phyloP scores from a whole-genome alignment of 768 basidiomycete species.

The Leccinum broughii region DNA sequence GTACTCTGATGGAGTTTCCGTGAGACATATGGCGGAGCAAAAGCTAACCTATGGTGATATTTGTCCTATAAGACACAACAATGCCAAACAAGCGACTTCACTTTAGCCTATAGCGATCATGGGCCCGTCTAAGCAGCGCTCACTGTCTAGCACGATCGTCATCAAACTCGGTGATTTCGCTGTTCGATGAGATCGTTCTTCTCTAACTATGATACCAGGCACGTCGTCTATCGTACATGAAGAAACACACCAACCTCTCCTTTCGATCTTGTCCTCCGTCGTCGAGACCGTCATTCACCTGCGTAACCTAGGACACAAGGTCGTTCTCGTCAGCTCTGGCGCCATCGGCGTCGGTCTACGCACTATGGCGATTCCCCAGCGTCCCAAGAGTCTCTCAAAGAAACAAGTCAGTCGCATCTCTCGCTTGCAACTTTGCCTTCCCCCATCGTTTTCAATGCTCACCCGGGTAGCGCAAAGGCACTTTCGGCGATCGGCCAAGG shows the following conservation, averaged over 20 bases:
- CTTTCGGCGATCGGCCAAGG: constrained; percentile 97
- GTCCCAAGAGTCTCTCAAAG: constrained; percentile 82
- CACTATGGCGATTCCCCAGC: constrained; percentile 79
- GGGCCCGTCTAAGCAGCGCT: constrained; percentile 26
- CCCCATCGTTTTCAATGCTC: constrained; percentile 9
- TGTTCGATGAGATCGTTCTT: background rate
- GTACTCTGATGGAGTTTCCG: constrained; percentile 76
- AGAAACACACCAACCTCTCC: constrained; percentile 85
- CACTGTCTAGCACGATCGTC: constrained; percentile 64
- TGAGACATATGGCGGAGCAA: constrained; percentile 55
- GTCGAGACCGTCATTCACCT: constrained; percentile 89
- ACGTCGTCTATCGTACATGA: constrained; percentile 98
- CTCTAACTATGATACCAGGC: constrained; percentile 41
- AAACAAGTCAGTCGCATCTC: constrained; percentile 71
- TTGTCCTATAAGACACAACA: constrained; percentile 16
- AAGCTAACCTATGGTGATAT: constrained; percentile 7
- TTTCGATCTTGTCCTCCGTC: constrained; percentile 87
- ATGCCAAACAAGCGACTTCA: constrained; percentile 10
- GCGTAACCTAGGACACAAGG: constrained; percentile 81
- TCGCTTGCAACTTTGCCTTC: background rate
- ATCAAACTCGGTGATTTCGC: constrained; percentile 75
- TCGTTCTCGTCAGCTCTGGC: constrained; percentile 94
- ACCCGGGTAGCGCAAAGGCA: constrained; percentile 55
- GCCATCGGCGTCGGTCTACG: constrained; percentile 97
- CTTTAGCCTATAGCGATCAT: background rate